phyloP scores from a whole-genome alignment of 2,329 filamentous ascomycete genomes.

The Teratosphaeriaceae sp. region DNA sequence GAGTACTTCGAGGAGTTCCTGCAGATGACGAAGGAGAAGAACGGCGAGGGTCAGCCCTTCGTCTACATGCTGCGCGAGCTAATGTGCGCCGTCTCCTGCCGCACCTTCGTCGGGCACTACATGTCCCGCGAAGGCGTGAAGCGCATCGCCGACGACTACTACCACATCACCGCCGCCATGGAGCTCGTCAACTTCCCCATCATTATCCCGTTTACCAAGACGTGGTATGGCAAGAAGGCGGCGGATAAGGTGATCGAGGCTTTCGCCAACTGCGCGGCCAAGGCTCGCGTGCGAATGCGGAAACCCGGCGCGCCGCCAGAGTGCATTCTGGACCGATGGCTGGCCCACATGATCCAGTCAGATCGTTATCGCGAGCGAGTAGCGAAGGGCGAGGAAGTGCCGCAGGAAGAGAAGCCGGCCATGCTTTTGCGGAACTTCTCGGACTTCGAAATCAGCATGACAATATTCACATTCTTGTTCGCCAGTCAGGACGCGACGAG shows the following conservation, averaged over 20 bases:
- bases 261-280: slow-evolving; percentile 85
- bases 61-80: slow-evolving; percentile 91
- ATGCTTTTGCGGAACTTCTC: slow-evolving; percentile 79
- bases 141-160: slow-evolving; percentile 95
- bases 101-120: slow-evolving; percentile 96
- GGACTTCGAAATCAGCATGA: slow-evolving; percentile 88
- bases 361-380: slow-evolving; percentile 73
- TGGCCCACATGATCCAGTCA: slow-evolving; percentile 80
- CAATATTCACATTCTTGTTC: slow-evolving; percentile 93
- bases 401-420: slow-evolving; percentile 70
- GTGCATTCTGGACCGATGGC: slow-evolving; percentile 95
- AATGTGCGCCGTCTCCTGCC: slow-evolving; percentile 90
- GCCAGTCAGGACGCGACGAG: slow-evolving; percentile 96
- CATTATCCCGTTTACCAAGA: slow-evolving; percentile 90
- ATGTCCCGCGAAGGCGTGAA: slow-evolving; percentile 84
- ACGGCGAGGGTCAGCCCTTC: slow-evolving; percentile 72
- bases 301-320: slow-evolving; percentile 76
- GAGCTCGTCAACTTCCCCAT: slow-evolving; percentile 98
- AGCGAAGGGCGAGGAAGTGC: slow-evolving; percentile 61
- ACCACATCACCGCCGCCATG: slow-evolving; percentile 88
- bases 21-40: slow-evolving; percentile 59
- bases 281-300: slow-evolving; percentile 74
- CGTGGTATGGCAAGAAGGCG: slow-evolving; percentile 95
- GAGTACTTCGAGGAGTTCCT: slow-evolving; percentile 77
- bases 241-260: slow-evolving; percentile 86